These are phyloP conservation scores for Venturia oleaginea DNA, from an alignment of 2,329 filamentous ascomycete species.

Conservation along the genomic window DNA sequence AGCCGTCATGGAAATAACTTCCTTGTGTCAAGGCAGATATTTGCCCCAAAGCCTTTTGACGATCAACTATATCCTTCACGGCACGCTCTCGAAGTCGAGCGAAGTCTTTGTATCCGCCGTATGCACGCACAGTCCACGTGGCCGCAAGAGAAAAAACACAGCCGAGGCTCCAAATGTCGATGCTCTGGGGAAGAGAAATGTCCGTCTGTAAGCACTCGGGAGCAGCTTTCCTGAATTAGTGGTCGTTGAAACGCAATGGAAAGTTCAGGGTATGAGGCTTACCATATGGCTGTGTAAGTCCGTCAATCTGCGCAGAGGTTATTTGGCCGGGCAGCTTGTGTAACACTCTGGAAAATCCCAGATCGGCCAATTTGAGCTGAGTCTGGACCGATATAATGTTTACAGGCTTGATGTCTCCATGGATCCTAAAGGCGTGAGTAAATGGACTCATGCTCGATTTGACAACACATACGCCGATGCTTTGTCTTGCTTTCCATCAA, in stretches of 20 bases:
- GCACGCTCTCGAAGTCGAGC: not conserved
- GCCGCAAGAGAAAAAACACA: slow-evolving; percentile 21
- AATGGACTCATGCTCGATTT: too few species aligned
- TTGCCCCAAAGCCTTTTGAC: not conserved
- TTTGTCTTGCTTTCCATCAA: not conserved
- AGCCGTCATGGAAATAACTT: slow-evolving; percentile 12
- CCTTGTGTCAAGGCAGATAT: not conserved
- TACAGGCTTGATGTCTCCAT: slow-evolving; percentile 36
- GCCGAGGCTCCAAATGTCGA: slow-evolving; percentile 30
- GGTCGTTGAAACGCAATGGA: too few species aligned
- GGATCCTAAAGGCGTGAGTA: slow-evolving; percentile 25
- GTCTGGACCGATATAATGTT: slow-evolving; percentile 32
- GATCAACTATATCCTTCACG: too few species aligned
- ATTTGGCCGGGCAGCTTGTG: too few species aligned
- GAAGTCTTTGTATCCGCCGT: slow-evolving; percentile 16
- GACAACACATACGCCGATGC: too few species aligned
- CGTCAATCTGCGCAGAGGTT: too few species aligned
- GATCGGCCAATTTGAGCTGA: slow-evolving; percentile 31
- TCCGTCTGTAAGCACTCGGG: too few species aligned
- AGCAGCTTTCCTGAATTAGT: too few species aligned
- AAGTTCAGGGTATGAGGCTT: too few species aligned
- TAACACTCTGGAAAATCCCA: slow-evolving; percentile 26
- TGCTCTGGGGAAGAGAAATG: slow-evolving; percentile 21
- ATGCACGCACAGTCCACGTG: slow-evolving; percentile 19
- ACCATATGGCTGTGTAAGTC: too few species aligned